These are phyloP conservation scores for Aureobasidium sp. DNA, from an alignment of 2,329 filamentous ascomycete species.

Conservation along the genomic window DNA sequence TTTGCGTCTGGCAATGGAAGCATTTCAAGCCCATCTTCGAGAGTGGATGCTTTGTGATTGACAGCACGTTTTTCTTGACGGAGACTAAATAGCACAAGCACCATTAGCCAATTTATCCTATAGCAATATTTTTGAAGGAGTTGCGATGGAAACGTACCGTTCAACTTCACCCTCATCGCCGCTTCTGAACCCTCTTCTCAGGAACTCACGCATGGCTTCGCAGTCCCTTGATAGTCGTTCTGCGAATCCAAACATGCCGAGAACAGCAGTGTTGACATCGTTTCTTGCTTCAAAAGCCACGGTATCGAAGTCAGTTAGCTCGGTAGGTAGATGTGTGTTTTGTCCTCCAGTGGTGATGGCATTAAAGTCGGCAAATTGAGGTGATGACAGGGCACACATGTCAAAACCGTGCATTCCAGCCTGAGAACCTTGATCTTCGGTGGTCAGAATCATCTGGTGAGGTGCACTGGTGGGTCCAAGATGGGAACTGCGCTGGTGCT, in stretches of 20 bases:
- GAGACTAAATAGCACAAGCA: not conserved
- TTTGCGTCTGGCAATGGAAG: not conserved
- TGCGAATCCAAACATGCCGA: not conserved
- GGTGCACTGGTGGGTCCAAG: not conserved
- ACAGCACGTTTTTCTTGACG: not conserved
- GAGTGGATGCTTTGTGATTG: not conserved
- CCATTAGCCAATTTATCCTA: not conserved
- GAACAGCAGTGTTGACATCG: not conserved
- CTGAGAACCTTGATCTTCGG: not conserved
- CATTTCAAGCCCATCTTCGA: not conserved
- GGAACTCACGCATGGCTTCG: not conserved
- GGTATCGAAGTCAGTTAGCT: not conserved
- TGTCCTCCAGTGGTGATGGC: not conserved
- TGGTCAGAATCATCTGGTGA: not conserved
- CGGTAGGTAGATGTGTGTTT: not conserved
- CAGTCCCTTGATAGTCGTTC: not conserved
- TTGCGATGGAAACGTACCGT: not conserved
- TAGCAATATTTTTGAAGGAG: accelerated
- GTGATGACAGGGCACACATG: not conserved
- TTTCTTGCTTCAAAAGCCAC: not conserved
- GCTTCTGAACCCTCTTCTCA: not conserved
- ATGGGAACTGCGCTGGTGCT: not conserved
- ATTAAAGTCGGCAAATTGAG: not conserved
- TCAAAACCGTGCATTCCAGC: not conserved
- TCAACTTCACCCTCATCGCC: not conserved